Evolutionary conservation across 2,329 filamentous ascomycete genomes (phyloP), one percentile per base, ranked within the genome.

Genomic region (Pseudogymnoascus sp.): DNA sequence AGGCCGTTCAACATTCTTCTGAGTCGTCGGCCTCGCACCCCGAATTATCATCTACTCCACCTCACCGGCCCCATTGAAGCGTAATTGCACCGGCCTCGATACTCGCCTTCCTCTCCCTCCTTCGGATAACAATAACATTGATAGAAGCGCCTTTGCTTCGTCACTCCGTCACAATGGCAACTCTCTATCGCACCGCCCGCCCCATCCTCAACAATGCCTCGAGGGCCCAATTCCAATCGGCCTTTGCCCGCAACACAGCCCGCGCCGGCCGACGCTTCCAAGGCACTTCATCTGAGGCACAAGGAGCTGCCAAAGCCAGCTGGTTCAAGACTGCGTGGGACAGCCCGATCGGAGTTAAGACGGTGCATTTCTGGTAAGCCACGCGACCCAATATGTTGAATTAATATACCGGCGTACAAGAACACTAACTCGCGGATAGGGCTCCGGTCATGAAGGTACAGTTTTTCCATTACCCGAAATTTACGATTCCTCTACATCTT

Each of bases 361-460:
- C 94, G 63, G 94, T 99, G 69, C 94, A 99, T 76, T 99, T 99
- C 78, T 99, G 94, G 92, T 92, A 78, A 65, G 80, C 45, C 45
- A 52, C 45, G 45, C 45, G 45, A 52, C 26, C 45, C 45, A 52
- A 30, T 18, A 13, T 10, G 15, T 18, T 30, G 15, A 23, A 30
- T 52, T 30, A 2, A 52, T 52, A 30, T 52, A 37, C 28, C 30
- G 18, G 37, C 56, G 59, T 59, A 13, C 15, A 39, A 15, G 38
- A 38, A 60, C 60, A 59, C 62, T 63, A 63, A 61, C 61, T 66
- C 61, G 63, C 45, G 57, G 48, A 52, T 65, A 92, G 89, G 90
- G 92, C 92, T 45, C 92, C 92, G 61, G 86, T 96, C 66, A 96
- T 96, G 91, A 96, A 85, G 79, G 82, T 84, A 76, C 66, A 69